Percentiles rank a stretch among this genome's conserved stretches.
phyloP scores from a whole-genome alignment of 768 basidiomycete species.

The Kockovaella imperatae region DNA sequence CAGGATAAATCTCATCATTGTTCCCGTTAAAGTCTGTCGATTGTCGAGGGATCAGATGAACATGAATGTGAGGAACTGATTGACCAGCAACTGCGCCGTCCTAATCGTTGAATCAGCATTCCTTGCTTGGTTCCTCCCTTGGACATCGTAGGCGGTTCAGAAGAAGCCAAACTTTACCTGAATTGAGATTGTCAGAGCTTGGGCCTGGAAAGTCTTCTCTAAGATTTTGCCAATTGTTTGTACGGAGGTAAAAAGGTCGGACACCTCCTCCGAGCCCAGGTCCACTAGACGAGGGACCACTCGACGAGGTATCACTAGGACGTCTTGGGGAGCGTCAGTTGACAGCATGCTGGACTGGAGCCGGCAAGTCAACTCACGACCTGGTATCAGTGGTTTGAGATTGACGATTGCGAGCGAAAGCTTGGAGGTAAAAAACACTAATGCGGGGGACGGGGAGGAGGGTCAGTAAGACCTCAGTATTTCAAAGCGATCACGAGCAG shows the following conservation, averaged over 20 bases:
- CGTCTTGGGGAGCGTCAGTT: conserved; percentile 46
- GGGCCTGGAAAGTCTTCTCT: conserved; percentile 71
- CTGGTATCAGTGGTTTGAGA: conserved; percentile 86
- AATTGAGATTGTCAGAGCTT: conserved; percentile 77
- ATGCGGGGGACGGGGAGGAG: not conserved
- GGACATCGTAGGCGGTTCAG: conserved; percentile 4
- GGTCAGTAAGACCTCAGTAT: no score
- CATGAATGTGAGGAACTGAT: conserved; percentile 88
- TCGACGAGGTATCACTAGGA: conserved; percentile 54
- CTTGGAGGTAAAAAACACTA: conserved; percentile 55
- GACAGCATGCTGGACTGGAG: not conserved
- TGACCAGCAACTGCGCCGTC: conserved; percentile 82
- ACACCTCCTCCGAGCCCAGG: conserved; percentile 55
- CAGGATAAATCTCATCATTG: conserved; percentile 54
- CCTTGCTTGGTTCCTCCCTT: conserved; percentile 11
- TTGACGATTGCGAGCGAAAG: conserved; percentile 84
- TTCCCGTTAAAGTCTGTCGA: conserved; percentile 47
- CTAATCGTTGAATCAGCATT: conserved; percentile 45
- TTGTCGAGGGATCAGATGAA: conserved; percentile 82
- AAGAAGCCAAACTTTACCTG: conserved; percentile 60
- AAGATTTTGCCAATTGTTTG: conserved; percentile 70
- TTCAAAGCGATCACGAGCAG: no score
- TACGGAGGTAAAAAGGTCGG: conserved; percentile 71
- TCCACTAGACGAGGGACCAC: conserved; percentile 52
- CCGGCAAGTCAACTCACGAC: conserved; percentile 58